Percentiles rank a stretch among this genome's conserved stretches.
phyloP scores from a whole-genome alignment of 495 filamentous ascomycete species.

The Neurospora sp. region DNA sequence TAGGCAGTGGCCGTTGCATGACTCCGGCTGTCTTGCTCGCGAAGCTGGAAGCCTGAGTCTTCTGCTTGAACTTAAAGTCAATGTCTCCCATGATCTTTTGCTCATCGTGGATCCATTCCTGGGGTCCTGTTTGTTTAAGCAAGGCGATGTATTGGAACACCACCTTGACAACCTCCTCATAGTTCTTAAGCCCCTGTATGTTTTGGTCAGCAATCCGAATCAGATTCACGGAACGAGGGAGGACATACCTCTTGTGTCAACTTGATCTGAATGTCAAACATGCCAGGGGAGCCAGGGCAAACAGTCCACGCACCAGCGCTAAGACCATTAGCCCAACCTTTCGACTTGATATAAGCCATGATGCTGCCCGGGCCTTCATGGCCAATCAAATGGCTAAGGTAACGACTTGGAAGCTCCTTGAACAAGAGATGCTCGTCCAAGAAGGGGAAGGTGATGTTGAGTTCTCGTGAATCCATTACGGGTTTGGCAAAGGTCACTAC shows the following conservation, averaged over 20 bases:
- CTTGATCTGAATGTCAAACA: conserved; percentile 71
- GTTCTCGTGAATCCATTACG: conserved; percentile 80
- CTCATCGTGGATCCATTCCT: conserved; percentile 90
- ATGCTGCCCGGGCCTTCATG: conserved; percentile 97
- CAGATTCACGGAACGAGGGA: neutral
- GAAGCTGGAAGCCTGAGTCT: conserved; percentile 78
- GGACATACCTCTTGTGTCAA: conserved; percentile 67
- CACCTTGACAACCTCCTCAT: conserved; percentile 76
- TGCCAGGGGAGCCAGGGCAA: conserved; percentile 67
- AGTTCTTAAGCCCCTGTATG: conserved; percentile 54
- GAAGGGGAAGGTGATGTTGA: conserved; percentile 85
- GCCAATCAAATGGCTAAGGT: conserved; percentile 87
- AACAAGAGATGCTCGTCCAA: conserved; percentile 78
- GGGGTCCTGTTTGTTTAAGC: conserved; percentile 67
- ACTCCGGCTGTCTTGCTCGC: conserved; percentile 68
- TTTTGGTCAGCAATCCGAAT: conserved; percentile 3
- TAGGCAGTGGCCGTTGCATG: conserved; percentile 84
- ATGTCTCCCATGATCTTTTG: conserved; percentile 82
- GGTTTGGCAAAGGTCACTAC: conserved; percentile 89
- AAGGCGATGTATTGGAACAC: conserved; percentile 93
- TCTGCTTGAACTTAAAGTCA: conserved; percentile 90
- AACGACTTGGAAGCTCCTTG: conserved; percentile 77
- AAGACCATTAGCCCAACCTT: conserved; percentile 88
- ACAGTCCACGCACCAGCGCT: conserved; percentile 66
- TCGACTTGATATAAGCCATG: conserved; percentile 86